A percentile compares a stretch with the other conserved stretches of the same genome.
These are phyloP conservation scores for Boechera retrofracta DNA, from an alignment of 345 rosid genomes.

Conservation along the genomic window DNA sequence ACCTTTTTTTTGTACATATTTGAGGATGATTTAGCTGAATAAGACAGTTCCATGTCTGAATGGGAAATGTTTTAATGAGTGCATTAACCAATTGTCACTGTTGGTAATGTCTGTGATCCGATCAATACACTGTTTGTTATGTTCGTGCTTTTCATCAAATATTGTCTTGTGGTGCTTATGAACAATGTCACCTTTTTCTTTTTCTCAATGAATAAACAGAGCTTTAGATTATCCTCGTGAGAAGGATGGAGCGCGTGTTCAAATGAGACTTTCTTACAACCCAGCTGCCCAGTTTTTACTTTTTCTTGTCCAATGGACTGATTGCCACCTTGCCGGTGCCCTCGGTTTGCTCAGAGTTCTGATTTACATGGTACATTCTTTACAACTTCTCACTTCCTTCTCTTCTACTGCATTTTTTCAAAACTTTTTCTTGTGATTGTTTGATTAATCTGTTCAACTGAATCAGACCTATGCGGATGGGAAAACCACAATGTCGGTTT, in stretches of 20 bases:
- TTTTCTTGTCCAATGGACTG: slow-evolving; percentile 97
- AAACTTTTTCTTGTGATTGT: slow-evolving; percentile 9
- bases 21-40: slow-evolving; percentile 4
- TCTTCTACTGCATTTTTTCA: neutral
- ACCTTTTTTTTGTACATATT: neutral
- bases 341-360: slow-evolving; percentile 92
- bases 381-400: neutral
- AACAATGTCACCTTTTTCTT: neutral
- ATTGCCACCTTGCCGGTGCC: slow-evolving; percentile 90
- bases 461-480: slow-evolving; percentile 84
- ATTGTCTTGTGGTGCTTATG: neutral
- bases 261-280: slow-evolving; percentile 92
- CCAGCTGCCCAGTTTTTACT: slow-evolving; percentile 87
- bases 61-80: neutral
- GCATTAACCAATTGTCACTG: neutral
- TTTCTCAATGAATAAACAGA: slow-evolving; percentile 48
- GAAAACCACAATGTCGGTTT: slow-evolving; percentile 86
- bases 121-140: neutral
- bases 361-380: slow-evolving; percentile 66
- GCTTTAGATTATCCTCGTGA: slow-evolving; percentile 87
- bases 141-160: neutral
- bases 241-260: slow-evolving; percentile 84
- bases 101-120: neutral
- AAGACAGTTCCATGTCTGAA: neutral
- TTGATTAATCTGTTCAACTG: slow-evolving; percentile 27